Evolutionary conservation across 2,329 filamentous ascomycete genomes (phyloP).

Genomic region (Fusarium sp.): DNA sequence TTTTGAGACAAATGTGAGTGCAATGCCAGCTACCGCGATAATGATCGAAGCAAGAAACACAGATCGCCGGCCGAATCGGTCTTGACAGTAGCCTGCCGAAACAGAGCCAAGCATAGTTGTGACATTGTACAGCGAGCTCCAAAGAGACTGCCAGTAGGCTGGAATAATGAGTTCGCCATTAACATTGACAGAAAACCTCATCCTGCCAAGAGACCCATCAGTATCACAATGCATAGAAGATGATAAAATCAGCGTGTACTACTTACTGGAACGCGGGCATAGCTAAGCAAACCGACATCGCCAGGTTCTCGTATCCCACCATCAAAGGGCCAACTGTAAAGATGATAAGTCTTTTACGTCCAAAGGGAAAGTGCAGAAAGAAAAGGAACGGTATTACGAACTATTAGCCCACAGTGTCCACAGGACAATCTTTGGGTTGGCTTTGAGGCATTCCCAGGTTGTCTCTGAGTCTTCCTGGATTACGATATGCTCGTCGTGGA

Average conservation of each 20-base stretch:
- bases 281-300: slow-evolving; percentile 10
- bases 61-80: slow-evolving; percentile 7
- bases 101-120: slow-evolving; percentile 10
- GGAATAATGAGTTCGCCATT: slow-evolving; percentile 10
- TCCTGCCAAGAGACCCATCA: not conserved
- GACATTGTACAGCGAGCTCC: slow-evolving; percentile 5
- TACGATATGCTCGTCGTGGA: not conserved
- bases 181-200: slow-evolving; percentile 6
- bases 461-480: not conserved
- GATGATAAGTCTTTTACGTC: not conserved
- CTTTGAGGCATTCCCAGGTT: slow-evolving; percentile 1
- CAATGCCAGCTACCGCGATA: not conserved
- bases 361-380: not conserved
- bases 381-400: not conserved
- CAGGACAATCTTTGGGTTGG: slow-evolving; percentile 7
- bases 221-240: not conserved
- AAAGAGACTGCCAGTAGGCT: slow-evolving; percentile 19
- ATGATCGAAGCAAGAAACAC: not conserved
- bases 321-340: slow-evolving; percentile 1
- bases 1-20: not conserved
- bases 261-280: slow-evolving; percentile 16
- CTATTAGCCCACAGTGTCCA: slow-evolving; percentile 14
- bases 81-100: slow-evolving; percentile 3
- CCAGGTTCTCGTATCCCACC: slow-evolving; percentile 16
- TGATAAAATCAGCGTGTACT: not conserved